Base-by-base conservation (phyloP, 164 flowering plant species). In the Akebia trifoliata region DNA sequence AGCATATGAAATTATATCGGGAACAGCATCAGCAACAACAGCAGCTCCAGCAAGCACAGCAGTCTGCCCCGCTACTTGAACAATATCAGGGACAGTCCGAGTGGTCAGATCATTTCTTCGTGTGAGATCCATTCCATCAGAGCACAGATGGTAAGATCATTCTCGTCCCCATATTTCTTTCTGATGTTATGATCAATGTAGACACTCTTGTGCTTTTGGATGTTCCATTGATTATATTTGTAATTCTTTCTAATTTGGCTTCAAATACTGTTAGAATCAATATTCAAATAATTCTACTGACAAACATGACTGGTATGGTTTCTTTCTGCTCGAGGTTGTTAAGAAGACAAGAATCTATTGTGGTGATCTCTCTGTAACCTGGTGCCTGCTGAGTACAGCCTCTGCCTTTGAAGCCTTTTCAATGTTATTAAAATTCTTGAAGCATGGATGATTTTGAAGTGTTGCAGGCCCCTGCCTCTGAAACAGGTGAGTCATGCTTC, bases 11-110 rank as follows among this genome's bases (percentile, higher is more conserved):
- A 45, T 65, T 66, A 10, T 72, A 72, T 53, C 76, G 73, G 60
- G 78, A 76, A 36, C 80, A 75, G 56, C 78, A 66, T 49, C 63
- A 63, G 43, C 75, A 65, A 57, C 84, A 76, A 61, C 75, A 65
- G 60, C 84, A 76, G 63, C 44, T 73, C 60, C 76, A 73, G 63
- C 72, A 69, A 50, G 85, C 65, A 64, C 82, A 79, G 63, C 81
- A 72, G 45, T 47, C 71, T 52, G 57, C 64, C 46, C 65, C 80
- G 28, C 65, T 67, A 59, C 84, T 75, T 15, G 84, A 88, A 67
- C 86, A 84, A 52, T 75, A 81, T 75, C 87, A 74, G 50, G 97
- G 96, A 56, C 86, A 78, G 60, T 75, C 96, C 52, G 62, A 72
- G 35, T 85, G 85, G 97, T 61, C 82, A 40, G 80, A 85, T 70